Base-by-base conservation (phyloP, 1,284 basidiomycete genomes). In the Polyporus tsugae region DNA sequence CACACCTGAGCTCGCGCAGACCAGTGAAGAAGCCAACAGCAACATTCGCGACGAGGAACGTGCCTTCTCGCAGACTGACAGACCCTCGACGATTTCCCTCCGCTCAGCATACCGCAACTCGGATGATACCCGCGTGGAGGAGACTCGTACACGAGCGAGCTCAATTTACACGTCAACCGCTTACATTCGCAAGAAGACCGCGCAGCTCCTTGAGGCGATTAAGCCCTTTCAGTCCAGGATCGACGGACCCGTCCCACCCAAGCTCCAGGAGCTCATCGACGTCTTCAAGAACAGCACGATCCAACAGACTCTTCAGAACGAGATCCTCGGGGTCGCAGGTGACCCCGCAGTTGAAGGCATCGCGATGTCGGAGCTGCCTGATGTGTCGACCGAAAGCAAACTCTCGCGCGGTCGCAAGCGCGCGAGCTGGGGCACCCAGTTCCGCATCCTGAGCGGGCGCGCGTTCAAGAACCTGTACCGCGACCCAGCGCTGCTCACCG, bases 401-500 rank as follows among this genome's bases (percentile, higher is more conserved):
- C 77, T 94, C 65, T 80, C 97, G 74, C 83, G 91, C 39, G 94
- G 94, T 2, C 89, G 95, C 77, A 92, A 93, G 80, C 88, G 95
- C 68, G 97, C 96, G 3, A 91, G 87, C 70, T 95, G 92, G 86
- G 86, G 86, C 67, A 96, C 93, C 25, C 97, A 99, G 82, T 98
- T 99, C 79, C 88, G 87, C 77, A 96, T 99, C 70, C 80, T 99
- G 74, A 97, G 95, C 75, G 96, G 96, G 29, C 82, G 97, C 67
- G 96, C 97, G n/a, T 99, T 99, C 86, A 99, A 99, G 88, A 99
- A 99, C 78, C 81, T 99, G 68, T 96, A 97, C 78, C 89, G 97
- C 44, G 96, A 99, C 77, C 97, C 97, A 0, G 92, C 96, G 67
- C 81, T 99, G 65, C 87, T 99, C 85, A 86, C 91, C 11, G 91